Base-by-base conservation (phyloP, 2,329 filamentous ascomycete species). In the Diaporthe eres region DNA sequence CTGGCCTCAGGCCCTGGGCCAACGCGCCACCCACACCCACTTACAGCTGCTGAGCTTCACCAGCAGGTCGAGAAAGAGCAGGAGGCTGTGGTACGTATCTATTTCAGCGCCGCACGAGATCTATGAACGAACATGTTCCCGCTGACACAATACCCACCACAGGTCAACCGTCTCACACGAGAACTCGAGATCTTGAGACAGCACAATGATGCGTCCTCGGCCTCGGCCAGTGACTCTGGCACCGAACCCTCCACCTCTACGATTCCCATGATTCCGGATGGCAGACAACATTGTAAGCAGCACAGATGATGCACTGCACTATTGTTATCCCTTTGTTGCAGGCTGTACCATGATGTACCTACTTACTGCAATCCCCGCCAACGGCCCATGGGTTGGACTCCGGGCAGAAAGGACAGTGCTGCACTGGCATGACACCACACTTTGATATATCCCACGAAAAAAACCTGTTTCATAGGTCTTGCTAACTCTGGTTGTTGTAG, bases 31-130 rank as follows among this genome's bases (percentile, higher is more conserved):
- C 96, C 96, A 8, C 91, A 95, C 49, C 96, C 96, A 4, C 86
- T 98, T 83, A 98, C 96, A 0, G 93, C 95, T 1, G 94, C 95
- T 4, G 96, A 98, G 83, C 88, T 98, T 77, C 95, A 98, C 84
- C 88, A 94, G 76, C 92, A 98, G 85, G 88, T 98, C 37, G 96
- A 98, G 85, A 97, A 97, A 84, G 96, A 98, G 82, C 96, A 98
- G 81, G 96, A 98, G 84, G 94, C 95, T 49, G 93, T 98, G 80
- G 96, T 97, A 88, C 78, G 92, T 86, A 49, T 28, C 8, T 55
- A 68, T 49, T 12, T 12, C 22, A 6, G 2, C 5, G 13, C 42
- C 15, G 31, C 25, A 10, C 39, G 17, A 19, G 17, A 53, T n/a
- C 3, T 25, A 19, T 39, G 37, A 13, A 13, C 61, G 31, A 37